Percentiles rank a stretch among this genome's conserved stretches.
These are phyloP conservation scores for Fusarium irregulare DNA, from an alignment of 2,329 filamentous ascomycete genomes.

Conservation along the genomic window DNA sequence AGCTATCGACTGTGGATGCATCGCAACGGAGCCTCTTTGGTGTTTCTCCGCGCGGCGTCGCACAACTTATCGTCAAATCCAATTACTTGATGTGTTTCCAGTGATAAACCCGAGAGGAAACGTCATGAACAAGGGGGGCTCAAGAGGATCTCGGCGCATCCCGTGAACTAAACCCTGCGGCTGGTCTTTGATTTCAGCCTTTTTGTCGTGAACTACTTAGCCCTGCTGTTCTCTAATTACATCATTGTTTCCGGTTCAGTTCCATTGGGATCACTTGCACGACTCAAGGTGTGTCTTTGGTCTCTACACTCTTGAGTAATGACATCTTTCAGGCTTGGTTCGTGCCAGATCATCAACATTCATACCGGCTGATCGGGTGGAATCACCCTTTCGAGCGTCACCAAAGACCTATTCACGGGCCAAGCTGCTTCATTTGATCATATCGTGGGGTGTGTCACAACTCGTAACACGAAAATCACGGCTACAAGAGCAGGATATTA, in stretches of 20 bases:
- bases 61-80: conserved; percentile 12
- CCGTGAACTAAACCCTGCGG: background rate
- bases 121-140: conserved; percentile 26
- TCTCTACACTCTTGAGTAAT: conserved; percentile 14
- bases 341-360: background rate
- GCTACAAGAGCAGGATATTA: background rate
- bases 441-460: background rate
- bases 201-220: background rate
- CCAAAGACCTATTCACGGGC: background rate
- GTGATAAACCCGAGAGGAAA: conserved; percentile 29
- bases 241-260: conserved; percentile 19
- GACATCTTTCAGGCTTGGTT: background rate
- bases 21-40: conserved; percentile 22
- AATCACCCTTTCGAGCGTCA: background rate
- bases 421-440: background rate
- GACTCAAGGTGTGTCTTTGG: background rate
- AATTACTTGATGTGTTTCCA: conserved; percentile 26
- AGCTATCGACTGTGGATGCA: conserved; percentile 19
- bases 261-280: conserved; percentile 10
- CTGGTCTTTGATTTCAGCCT: background rate
- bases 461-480: background rate
- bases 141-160: conserved; percentile 6
- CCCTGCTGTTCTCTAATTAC: background rate
- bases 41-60: conserved; percentile 21
- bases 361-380: background rate